phyloP scores from a whole-genome alignment of 805 yeast genomes.

The Saccharomycopsis vini region DNA sequence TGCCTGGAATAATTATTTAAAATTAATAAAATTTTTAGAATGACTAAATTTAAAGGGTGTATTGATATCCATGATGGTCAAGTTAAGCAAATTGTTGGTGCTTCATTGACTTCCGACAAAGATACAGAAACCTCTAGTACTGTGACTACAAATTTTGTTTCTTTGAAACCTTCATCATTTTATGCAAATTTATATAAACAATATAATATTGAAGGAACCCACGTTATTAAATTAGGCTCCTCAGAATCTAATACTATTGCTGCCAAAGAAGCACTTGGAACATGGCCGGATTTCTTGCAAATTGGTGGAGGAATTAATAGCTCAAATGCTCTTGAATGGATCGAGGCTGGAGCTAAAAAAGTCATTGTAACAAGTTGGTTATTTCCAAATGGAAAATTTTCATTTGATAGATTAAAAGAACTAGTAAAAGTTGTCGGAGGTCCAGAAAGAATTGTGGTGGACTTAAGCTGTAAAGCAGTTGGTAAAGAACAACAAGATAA shows the following conservation, averaged over 20 bases:
- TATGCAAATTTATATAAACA: conserved; percentile 63
- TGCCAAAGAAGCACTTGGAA: conserved; percentile 61
- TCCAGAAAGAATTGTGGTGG: conserved; percentile 61
- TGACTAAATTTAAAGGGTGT: conserved; percentile 90
- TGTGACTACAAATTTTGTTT: conserved; percentile 68
- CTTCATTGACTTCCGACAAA: conserved; percentile 60
- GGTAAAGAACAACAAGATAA: conserved; percentile 22
- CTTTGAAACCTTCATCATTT: conserved; percentile 61
- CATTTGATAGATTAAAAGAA: conserved; percentile 39
- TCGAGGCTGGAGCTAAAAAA: conserved; percentile 70
- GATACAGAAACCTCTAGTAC: conserved; percentile 29
- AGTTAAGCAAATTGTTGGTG: conserved; percentile 96
- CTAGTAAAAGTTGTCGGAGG: conserved; percentile 54
- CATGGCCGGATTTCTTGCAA: conserved; percentile 72
- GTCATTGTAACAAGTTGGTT: conserved; percentile 90
- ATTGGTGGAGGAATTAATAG: conserved; percentile 89
- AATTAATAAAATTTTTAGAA: too few relatives aligned
- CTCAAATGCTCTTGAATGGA: conserved; percentile 70
- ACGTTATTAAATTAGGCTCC: conserved; percentile 85
- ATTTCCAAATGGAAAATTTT: conserved; percentile 52
- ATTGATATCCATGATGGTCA: conserved; percentile 92
- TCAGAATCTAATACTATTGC: conserved; percentile 70
- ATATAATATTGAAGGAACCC: conserved; percentile 63
- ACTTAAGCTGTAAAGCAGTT: conserved; percentile 66
- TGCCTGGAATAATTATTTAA: too few relatives aligned